A percentile compares a stretch with the other conserved stretches of the same genome.
Evolutionary conservation across 2,329 filamentous ascomycete species (phyloP).

Genomic region (Laburnicola sp.): DNA sequence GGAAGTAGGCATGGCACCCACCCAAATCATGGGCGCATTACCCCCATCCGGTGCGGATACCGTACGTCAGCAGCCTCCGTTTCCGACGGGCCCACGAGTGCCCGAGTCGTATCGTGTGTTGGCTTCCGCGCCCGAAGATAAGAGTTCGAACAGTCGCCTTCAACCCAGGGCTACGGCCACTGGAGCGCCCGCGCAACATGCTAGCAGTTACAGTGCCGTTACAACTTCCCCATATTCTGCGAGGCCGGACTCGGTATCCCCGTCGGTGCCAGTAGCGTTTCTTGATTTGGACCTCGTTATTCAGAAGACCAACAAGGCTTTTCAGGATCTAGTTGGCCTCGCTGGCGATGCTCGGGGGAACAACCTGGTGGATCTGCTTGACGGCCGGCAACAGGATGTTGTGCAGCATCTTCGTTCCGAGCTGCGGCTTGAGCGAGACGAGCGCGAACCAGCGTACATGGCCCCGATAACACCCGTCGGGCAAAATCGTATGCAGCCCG

Average conservation of each 20-base stretch:
- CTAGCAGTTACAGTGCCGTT: constrained; percentile 23
- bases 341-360: constrained; percentile 45
- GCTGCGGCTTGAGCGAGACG: constrained; percentile 52
- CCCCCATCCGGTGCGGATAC: constrained; percentile 23
- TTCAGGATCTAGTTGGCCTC: constrained; percentile 49
- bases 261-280: constrained; percentile 44
- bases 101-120: constrained; percentile 30
- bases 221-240: constrained; percentile 25
- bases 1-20: constrained; percentile 32
- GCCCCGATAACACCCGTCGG: constrained; percentile 52
- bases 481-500: constrained; percentile 48
- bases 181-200: constrained; percentile 15
- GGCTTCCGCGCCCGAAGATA: constrained; percentile 23
- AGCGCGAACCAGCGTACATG: constrained; percentile 54
- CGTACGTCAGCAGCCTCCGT: constrained; percentile 27
- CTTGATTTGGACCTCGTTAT: constrained; percentile 54
- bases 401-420: constrained; percentile 50
- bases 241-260: constrained; percentile 32
- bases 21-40: constrained; percentile 30
- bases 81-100: constrained; percentile 25
- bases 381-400: constrained; percentile 46
- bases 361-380: constrained; percentile 50
- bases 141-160: constrained; percentile 18
- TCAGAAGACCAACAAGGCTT: constrained; percentile 50
- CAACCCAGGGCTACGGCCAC: constrained; percentile 19